Evolutionary conservation across 768 basidiomycete genomes (phyloP), one percentile per base, ranked within the genome.

Genomic region (Auriscalpium orientale): DNA sequence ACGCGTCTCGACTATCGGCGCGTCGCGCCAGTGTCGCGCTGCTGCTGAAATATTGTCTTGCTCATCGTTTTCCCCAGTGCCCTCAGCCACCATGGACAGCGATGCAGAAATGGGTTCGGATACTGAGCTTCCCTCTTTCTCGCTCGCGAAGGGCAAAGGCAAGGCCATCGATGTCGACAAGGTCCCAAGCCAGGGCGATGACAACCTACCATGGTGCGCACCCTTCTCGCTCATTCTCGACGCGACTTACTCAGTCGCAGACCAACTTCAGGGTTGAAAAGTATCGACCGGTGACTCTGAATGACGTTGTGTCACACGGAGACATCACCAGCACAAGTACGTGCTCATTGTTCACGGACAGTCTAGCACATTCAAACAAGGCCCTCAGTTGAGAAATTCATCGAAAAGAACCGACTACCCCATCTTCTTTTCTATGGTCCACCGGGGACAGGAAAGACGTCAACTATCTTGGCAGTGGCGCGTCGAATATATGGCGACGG

Each of bases 381-480:
- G 18, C 36, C 46, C 38, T 16, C 64, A 99, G 95, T 99, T 70
- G 93, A 97, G 70, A 88, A 87, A 68, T 98, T 99, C 69, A 97
- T 99, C 59, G 87, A 92, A 63, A 92, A 91, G 70, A 95, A 95
- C 62, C 77, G 95, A 51, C 68, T 99, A 21, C 97, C 97, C 0
- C 97, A 99, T 71, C 76, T 99, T 33, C 77, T 99, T 52, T 93
- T 99, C 71, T 99, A 99, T 66, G 97, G 97, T 0, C 97, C 97
- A 36, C 97, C 97, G 11, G 97, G 95, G 11, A 99, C 97, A 0
- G 97, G 97, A 51, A 99, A 99, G 71, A 99, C 97, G 6, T 95
- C 93, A 0, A 98, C 95, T 0, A 95, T 99, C 59, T 77, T 98
- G 9, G 97, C 97, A 11, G 88, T 99, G 10, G 95, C 97, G 20